Evolutionary conservation across 441 rosid genomes (phyloP).

Genomic region (Adansonia madagascariensis): DNA sequence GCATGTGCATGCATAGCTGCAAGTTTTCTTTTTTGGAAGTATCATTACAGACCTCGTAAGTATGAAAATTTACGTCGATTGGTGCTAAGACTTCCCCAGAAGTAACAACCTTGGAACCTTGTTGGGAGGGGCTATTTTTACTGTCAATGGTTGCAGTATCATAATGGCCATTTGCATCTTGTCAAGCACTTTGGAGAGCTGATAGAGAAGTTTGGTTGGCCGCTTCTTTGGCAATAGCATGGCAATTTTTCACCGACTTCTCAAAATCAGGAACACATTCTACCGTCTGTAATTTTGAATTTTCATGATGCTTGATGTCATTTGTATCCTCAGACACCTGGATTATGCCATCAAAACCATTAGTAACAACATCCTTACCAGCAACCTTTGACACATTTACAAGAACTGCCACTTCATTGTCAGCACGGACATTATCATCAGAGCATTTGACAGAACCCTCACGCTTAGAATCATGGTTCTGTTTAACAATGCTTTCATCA

Average conservation of each 20-base stretch:
- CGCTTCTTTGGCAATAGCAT: conserved; percentile 2
- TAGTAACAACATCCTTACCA: conserved; percentile 7
- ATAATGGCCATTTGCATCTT: conserved; percentile 11
- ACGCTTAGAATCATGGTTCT: conserved; percentile 18
- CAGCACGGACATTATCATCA: conserved; percentile 2
- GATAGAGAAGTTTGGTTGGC: conserved; percentile 27
- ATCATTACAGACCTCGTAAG: conserved; percentile 5
- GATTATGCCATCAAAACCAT: conserved; percentile 9
- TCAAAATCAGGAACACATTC: conserved; percentile 21
- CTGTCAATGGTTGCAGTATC: conserved; percentile 21
- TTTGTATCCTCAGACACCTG: conserved; percentile 9
- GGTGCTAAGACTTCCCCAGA: background rate
- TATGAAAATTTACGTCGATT: background rate
- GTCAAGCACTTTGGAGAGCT: conserved; percentile 16
- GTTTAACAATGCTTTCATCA: conserved; percentile 25
- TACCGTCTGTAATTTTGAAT: background rate
- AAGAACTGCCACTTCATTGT: conserved; percentile 24
- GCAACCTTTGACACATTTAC: conserved; percentile 20
- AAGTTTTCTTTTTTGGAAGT: background rate
- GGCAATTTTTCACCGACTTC: conserved; percentile 3
- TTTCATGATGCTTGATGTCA: conserved; percentile 10
- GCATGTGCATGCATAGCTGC: conserved; percentile 13
- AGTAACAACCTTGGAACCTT: conserved; percentile 26
- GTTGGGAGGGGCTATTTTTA: conserved; percentile 4
- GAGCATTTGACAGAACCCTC: conserved; percentile 22